These are phyloP conservation scores for Eucalyptus tenuipes DNA, from an alignment of 345 rosid species.

Conservation along the genomic window DNA sequence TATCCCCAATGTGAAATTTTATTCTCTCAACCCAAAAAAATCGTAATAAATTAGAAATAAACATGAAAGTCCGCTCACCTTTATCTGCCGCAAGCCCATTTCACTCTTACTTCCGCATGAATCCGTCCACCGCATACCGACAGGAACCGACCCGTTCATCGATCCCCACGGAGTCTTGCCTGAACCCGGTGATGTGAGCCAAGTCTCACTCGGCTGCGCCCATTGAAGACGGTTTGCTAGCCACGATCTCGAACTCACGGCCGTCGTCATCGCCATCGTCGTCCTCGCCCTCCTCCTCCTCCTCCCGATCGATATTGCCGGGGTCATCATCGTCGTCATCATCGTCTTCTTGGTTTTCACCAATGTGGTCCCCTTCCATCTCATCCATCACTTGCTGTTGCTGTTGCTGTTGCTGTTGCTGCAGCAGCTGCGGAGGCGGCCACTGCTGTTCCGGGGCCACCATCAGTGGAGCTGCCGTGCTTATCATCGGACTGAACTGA, in stretches of 20 bases:
- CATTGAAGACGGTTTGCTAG: constrained; percentile 3
- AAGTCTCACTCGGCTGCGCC: background rate
- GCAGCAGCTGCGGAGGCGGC: background rate
- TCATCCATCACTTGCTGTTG: background rate
- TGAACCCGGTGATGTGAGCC: background rate
- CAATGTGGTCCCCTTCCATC: constrained; percentile 4
- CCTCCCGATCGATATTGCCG: background rate
- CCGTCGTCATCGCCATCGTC: constrained; percentile 12
- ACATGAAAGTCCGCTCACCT: background rate
- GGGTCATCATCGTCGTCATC: constrained; percentile 6
- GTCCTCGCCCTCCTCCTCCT: background rate
- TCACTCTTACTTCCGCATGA: background rate
- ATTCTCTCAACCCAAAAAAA: background rate
- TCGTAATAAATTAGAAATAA: background rate
- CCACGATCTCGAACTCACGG: constrained; percentile 21
- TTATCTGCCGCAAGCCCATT: background rate
- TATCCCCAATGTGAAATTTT: background rate
- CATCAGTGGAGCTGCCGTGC: background rate
- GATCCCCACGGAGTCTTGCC: background rate
- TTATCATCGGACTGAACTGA: background rate
- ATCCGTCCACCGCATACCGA: background rate
- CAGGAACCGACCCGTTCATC: background rate
- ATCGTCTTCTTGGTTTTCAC: constrained; percentile 2
- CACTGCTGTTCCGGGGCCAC: background rate
- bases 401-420: background rate